Conservation (phyloP, 2,329 filamentous ascomycete species). For the Aspergillus fructus region DNA sequence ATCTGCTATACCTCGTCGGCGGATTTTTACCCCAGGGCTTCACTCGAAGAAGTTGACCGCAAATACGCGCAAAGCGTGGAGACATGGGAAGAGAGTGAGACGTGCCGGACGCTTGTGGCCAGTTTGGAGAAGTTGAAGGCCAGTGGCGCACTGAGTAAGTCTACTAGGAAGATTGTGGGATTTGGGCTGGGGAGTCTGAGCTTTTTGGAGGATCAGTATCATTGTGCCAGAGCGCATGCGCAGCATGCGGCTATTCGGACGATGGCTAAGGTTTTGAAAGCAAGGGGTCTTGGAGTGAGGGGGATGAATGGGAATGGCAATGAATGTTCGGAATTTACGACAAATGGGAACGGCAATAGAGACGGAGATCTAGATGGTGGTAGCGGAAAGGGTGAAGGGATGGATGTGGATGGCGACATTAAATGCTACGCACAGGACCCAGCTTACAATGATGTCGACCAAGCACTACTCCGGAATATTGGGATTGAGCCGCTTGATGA, state of each 20-base stretch:
- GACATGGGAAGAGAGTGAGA: slow-evolving; percentile 22
- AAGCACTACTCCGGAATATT: slow-evolving; percentile 15
- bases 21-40: neutral
- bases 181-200: slow-evolving; percentile 24
- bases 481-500: slow-evolving; percentile 27
- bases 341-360: neutral
- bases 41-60: slow-evolving; percentile 7
- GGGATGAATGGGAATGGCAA: neutral
- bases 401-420: neutral
- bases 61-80: slow-evolving; percentile 12
- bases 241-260: slow-evolving; percentile 29
- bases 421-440: slow-evolving; percentile 31
- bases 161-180: slow-evolving; percentile 25
- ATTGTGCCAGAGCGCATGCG: slow-evolving; percentile 12
- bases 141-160: neutral
- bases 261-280: slow-evolving; percentile 14
- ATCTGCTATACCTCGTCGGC: slow-evolving; percentile 17
- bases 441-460: slow-evolving; percentile 22
- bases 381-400: neutral
- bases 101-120: slow-evolving; percentile 13
- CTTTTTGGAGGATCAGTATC: neutral
- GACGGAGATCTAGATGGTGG: neutral
- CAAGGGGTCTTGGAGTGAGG: too few species aligned
- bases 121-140: neutral
- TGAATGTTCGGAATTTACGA: neutral